Percentiles rank a stretch among this genome's conserved stretches.
Evolutionary conservation across 2,329 filamentous ascomycete species (phyloP).

Genomic region (Ophiostoma tasmaniense): DNA sequence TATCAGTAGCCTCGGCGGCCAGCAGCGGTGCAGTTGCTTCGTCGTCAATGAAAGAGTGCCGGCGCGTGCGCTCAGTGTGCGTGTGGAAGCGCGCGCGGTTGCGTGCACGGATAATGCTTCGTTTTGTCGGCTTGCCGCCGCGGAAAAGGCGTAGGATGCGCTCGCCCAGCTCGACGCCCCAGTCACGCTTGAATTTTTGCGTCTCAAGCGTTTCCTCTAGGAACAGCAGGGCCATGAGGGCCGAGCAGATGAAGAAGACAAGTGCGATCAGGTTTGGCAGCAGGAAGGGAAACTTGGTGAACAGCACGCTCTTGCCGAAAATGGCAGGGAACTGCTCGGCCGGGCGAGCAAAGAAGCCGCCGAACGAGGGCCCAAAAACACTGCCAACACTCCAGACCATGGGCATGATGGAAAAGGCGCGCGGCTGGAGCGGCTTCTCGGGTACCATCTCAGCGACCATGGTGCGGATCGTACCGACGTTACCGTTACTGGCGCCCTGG

Average conservation of each 20-base stretch:
- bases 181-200: conserved; percentile 60
- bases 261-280: conserved; percentile 76
- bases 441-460: conserved; percentile 92
- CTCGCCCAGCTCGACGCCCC: conserved; percentile 65
- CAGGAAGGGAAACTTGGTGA: conserved; percentile 70
- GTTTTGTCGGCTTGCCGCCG: conserved; percentile 13
- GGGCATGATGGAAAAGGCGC: conserved; percentile 90
- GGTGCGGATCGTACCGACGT: conserved; percentile 85
- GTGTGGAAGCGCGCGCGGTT: background rate
- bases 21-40: conserved; percentile 51
- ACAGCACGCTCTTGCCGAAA: conserved; percentile 59
- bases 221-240: conserved; percentile 67
- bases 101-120: background rate
- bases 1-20: conserved; percentile 25
- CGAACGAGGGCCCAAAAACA: conserved; percentile 81
- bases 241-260: conserved; percentile 67
- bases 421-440: conserved; percentile 74
- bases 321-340: conserved; percentile 62
- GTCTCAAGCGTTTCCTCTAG: conserved; percentile 76
- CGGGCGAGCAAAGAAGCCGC: conserved; percentile 77
- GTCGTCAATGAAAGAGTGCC: conserved; percentile 37
- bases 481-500: conserved; percentile 80
- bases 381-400: conserved; percentile 79
- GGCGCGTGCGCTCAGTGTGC: conserved; percentile 16
- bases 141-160: conserved; percentile 42